Base-by-base conservation (phyloP, 2,329 filamentous ascomycete species). In the Colletotrichum echinochloae region DNA sequence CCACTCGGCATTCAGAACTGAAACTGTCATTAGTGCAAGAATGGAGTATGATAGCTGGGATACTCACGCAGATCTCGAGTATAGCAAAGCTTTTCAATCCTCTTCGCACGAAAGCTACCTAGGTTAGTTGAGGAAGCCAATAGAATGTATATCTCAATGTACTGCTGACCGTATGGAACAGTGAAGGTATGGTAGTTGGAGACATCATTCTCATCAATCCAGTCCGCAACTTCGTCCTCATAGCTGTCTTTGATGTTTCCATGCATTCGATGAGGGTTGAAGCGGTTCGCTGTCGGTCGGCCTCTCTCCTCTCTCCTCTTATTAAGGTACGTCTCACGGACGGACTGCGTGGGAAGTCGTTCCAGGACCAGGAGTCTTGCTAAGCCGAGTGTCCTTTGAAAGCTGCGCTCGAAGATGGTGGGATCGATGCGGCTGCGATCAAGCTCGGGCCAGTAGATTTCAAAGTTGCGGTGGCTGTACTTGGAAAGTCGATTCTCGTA, bases 401-500 rank as follows among this genome's bases (percentile, higher is more conserved):
- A 97, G 66, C 90, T 94, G 59, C 94, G 85, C 80, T 97, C 94
- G 72, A 93, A 97, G 59, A 97, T 94, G 28, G 93, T 97, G 6
- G 94, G 94, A 75, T 97, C 94, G 64, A 97, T 83, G 14, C 88
- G 87, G n/a, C 88, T 88, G 23, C 94, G 89, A 72, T 96, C 91
- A 18, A 97, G 84, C 12, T 89, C 85, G 1, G 91, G 87, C 90
- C 93, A 97, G 78, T 92, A 92, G 0, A 95, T 89, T 79, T 97
- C 94, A 73, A 97, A 97, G 20, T 93, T 93, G 52, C 94, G 86
- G 76, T 92, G 92, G 18, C 92, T 92, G 79, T 97, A 95, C 79
- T 97, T 97, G 20, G 92, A 93, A 16, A 97, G 85, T 12, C 94
- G 90, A 74, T 94, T 97, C 77, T 97, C 94, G 74, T 97, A 97